Base-by-base conservation (phyloP, 176 grass and related monocot genomes). In the Paspalum notatum region DNA sequence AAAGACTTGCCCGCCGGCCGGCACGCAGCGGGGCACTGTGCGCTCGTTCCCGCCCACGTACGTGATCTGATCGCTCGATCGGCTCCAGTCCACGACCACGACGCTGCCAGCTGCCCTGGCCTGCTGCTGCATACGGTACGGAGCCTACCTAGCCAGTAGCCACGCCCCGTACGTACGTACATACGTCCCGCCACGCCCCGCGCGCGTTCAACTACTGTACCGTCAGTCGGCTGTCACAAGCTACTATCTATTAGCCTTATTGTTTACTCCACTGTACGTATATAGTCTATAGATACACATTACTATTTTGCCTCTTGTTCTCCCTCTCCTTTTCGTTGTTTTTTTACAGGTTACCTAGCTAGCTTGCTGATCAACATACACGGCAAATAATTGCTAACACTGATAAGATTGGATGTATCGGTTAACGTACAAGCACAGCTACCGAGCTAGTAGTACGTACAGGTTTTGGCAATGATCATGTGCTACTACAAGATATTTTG, bases 351-450 rank as follows among this genome's bases (percentile, higher is more conserved):
- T 17, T 60, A 24, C 24, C 9, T 54, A 6, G n/a, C 3, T 58
- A 12, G 21, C 11, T 26, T 1, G 32, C 32, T 32, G 32, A 32
- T 32, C 32, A 32, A 2, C 32, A 66, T 15, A 50, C 58, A 32
- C 37, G 38, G 47, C 16, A 53, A 65, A 83, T 43, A 44, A 55
- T 65, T 54, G 54, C 59, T 25, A 46, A 22, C 15, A n/a, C 32
- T 32, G 32, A 32, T 32, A 32, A 18, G 72, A 75, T 38, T 76
- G 47, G 71, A 42, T 56, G 18, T 45, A 65, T 78, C 60, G 32
- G 51, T 79, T 87, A 48, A 82, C 79, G 54, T 87, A 82, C 64
- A 87, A 87, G 85, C 57, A n/a, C 55, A 68, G 85, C 39, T 41
- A 78, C 14, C 53, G 18, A 38, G 65, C 18, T 58, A 78, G n/a